These are phyloP conservation scores for Tubosaeta sp. DNA, from an alignment of 768 basidiomycete genomes.

Conservation along the genomic window DNA sequence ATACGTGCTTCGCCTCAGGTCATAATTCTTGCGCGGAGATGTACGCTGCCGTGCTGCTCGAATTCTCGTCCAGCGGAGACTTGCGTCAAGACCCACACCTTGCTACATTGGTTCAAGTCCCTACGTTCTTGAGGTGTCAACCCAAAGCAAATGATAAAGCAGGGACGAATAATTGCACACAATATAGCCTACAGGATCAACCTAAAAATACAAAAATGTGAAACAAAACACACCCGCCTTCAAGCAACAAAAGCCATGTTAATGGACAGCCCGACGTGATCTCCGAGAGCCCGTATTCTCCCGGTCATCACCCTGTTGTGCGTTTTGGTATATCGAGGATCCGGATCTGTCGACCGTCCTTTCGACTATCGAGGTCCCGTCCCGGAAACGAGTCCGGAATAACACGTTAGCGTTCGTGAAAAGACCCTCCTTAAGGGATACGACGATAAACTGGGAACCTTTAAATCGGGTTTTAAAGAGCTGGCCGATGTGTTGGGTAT, in stretches of 20 bases:
- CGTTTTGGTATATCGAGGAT: constrained; percentile 37
- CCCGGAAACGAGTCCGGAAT: constrained; percentile 88
- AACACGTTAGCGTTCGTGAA: constrained; percentile 98
- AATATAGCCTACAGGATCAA: constrained; percentile 13
- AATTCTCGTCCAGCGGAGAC: too few relatives aligned
- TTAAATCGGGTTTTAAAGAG: constrained; percentile 98
- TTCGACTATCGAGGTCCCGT: constrained; percentile 91
- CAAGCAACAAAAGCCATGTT: not conserved
- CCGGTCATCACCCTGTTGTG: constrained; percentile 9
- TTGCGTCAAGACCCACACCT: too few relatives aligned
- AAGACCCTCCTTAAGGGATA: constrained; percentile 92
- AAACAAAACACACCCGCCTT: not conserved
- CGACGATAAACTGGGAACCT: constrained; percentile 97
- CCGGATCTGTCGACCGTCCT: constrained; percentile 65
- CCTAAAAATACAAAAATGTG: not conserved
- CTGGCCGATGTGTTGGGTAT: constrained; percentile 96
- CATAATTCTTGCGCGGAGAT: too few relatives aligned
- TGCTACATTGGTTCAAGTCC: too few relatives aligned
- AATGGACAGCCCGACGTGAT: constrained; percentile 12
- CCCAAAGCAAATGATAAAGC: not conserved
- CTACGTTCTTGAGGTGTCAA: not conserved
- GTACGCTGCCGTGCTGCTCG: too few relatives aligned
- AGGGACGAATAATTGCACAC: not conserved
- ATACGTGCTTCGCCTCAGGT: too few relatives aligned
- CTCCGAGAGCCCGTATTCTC: constrained; percentile 16